Evolutionary conservation across 2,329 filamentous ascomycete species (phyloP), one percentile per base, ranked within the genome.

Genomic region (Kalaharituber pfeilii): DNA sequence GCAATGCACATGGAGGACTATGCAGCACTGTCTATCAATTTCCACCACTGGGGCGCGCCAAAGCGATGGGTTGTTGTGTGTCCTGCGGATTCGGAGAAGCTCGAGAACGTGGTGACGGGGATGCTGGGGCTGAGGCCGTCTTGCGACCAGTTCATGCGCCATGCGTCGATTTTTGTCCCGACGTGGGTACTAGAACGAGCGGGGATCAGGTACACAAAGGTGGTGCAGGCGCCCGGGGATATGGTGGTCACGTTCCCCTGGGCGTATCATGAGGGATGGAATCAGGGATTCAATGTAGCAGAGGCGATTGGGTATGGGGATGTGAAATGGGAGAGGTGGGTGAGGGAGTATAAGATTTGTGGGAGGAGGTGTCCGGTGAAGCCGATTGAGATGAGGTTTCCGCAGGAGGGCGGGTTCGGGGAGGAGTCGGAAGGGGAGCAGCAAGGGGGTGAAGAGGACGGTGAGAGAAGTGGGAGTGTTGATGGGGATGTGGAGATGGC

Each of bases 1-100:
- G 59, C 58, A 30, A 53, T 61, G 13, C 59, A 61, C 15, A 52
- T 57, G 36, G 59, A 61, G 39, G 59, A 61, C 45, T 61, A 61
- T 22, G 56, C 56, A 22, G 59, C 59, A 13, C 56, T 60, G 22
- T 55, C 52, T 18, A 51, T 61, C 27, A 61, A 61, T 29, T 61
- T 55, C 26, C 59, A 60, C 27, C 59, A 61, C 24, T 51, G 52
- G 11, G 59, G 59, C 25, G 56, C 59, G 6, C 56, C 57, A n/a
- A 61, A 61, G 39, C 51, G 54, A 2, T 61, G 59, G 59, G 53
- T 59, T 13, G 56, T 61, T 25, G 53, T 55, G 20, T 57, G 51
- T 18, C 59, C 59, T 11, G 45, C 53, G 7, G 52, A 52, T 51
- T 61, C 58, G 24, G 44, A 52, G n/a, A 20, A 52, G 3, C 49